Conservation (phyloP, 352 stramenopile genomes). For the Pythium volutum region DNA sequence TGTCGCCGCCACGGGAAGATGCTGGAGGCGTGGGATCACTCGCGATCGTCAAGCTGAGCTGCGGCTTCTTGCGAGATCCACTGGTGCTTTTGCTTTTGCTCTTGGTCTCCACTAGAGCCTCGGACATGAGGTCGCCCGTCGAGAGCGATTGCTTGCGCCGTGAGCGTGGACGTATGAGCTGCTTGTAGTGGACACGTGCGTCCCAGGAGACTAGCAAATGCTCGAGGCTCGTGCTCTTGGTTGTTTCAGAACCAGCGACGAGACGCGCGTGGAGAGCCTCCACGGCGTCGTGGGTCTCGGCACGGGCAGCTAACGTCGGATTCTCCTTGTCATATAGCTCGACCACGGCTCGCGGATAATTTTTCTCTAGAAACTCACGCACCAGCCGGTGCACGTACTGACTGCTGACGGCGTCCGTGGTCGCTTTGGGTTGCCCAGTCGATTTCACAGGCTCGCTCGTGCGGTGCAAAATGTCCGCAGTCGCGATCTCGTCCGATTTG, state of each 20-base stretch:
- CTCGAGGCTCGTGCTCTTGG: constrained; percentile 29
- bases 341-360: constrained; percentile 34
- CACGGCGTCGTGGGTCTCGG: not conserved
- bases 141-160: not conserved
- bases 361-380: constrained; percentile 52
- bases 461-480: constrained; percentile 25
- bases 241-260: not conserved
- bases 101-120: not conserved
- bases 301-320: not conserved
- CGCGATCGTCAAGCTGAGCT: constrained; percentile 19
- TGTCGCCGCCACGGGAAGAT: not conserved
- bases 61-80: constrained; percentile 19
- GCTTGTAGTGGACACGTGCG: not conserved
- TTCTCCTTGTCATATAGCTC: constrained; percentile 15
- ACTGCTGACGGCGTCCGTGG: not conserved
- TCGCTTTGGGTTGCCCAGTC: not conserved
- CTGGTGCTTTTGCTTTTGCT: constrained; percentile 4
- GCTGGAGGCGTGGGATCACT: not conserved
- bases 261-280: constrained; percentile 1
- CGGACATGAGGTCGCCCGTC: not conserved
- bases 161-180: constrained; percentile 3
- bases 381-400: constrained; percentile 50
- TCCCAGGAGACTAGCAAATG: constrained; percentile 36
- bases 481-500: constrained; percentile 33
- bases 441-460: not conserved